Base-by-base conservation (phyloP, 73 alveolate species). In the Paramecium sexaurelia region DNA sequence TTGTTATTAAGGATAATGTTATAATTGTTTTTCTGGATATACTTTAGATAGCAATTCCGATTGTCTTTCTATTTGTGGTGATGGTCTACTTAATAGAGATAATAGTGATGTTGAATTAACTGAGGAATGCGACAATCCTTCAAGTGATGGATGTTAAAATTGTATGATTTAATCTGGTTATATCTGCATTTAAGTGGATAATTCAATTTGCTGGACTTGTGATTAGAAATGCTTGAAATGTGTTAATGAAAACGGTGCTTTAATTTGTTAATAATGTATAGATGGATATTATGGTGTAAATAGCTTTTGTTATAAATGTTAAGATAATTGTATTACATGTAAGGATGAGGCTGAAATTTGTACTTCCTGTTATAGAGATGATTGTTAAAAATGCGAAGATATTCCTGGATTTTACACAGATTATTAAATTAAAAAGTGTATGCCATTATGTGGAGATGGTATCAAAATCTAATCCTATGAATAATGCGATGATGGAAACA, bases 401-500 rank as follows among this genome's bases (percentile, higher is more conserved):
- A 47, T 47, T 47, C 29, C 61, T 47, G 61, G 61, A 0, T 47
- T 47, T 0, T 47, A 47, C 7, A 47, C 61, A 15, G 61, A 47
- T 47, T 47, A 1, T 2, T 1, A 47, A 13, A 47, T 11, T 47
- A 47, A 47, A 17, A 47, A 47, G n/a, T 47, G 61, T 47, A 5
- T 47, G 27, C 61, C 61, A 3, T 15, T 13, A 47, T 69, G 86
- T 69, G 86, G 86, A 11, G 86, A 69, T 69, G 87, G 67, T 22
- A 29, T 29, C 9, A 20, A 10, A 20, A n/a, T 41, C 6, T 8
- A 8, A 17, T 26, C 11, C 24, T 73, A 32, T 10, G 87, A 73
- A 36, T 73, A 73, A 37, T 73, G 87, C 36, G 87, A 73, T 73
- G 87, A 73, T 73, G 87, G 87, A 5, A 73, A 73, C 35, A 15